These are phyloP conservation scores for Scheffersomyces illinoinensis DNA, from an alignment of 1,139 yeast genomes.

Conservation along the genomic window DNA sequence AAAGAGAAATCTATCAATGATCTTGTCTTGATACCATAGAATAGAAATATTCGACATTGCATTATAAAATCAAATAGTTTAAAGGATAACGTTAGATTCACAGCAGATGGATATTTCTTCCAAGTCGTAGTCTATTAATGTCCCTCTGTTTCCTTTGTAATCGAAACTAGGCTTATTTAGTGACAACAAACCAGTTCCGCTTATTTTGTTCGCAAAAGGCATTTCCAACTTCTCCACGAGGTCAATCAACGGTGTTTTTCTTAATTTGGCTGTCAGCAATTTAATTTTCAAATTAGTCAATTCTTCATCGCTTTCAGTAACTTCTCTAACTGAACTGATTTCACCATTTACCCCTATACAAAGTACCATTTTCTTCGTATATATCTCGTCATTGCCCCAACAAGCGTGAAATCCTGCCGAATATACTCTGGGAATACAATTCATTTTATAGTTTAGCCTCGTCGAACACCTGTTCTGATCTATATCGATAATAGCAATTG, in stretches of 20 bases:
- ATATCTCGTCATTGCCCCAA: slow-evolving; percentile 30
- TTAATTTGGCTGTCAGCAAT: slow-evolving; percentile 5
- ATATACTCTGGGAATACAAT: slow-evolving; percentile 46
- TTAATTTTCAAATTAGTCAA: slow-evolving; percentile 9
- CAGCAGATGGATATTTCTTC: slow-evolving; percentile 24
- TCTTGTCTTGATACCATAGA: not conserved
- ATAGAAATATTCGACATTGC: not conserved
- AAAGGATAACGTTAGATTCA: slow-evolving; percentile 16
- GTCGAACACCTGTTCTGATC: slow-evolving; percentile 7
- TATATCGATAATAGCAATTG: slow-evolving; percentile 30
- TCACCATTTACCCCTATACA: slow-evolving; percentile 55
- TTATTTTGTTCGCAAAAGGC: slow-evolving; percentile 39
- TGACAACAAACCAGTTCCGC: slow-evolving; percentile 43
- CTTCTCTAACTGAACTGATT: slow-evolving; percentile 27
- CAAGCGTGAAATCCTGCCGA: slow-evolving; percentile 27
- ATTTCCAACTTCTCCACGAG: slow-evolving; percentile 26
- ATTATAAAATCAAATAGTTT: slow-evolving; percentile 2
- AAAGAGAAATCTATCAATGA: not conserved
- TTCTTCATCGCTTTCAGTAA: slow-evolving; percentile 13
- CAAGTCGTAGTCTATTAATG: slow-evolving; percentile 38
- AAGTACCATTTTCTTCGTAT: slow-evolving; percentile 20
- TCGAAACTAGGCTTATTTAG: slow-evolving; percentile 41
- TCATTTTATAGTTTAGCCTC: slow-evolving; percentile 20
- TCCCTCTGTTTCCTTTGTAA: slow-evolving; percentile 26
- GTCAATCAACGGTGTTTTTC: slow-evolving; percentile 8